A percentile compares a stretch with the other conserved stretches of the same genome.
phyloP scores from a whole-genome alignment of 2,329 filamentous ascomycete genomes.

The Pseudogymnoascus sp. region DNA sequence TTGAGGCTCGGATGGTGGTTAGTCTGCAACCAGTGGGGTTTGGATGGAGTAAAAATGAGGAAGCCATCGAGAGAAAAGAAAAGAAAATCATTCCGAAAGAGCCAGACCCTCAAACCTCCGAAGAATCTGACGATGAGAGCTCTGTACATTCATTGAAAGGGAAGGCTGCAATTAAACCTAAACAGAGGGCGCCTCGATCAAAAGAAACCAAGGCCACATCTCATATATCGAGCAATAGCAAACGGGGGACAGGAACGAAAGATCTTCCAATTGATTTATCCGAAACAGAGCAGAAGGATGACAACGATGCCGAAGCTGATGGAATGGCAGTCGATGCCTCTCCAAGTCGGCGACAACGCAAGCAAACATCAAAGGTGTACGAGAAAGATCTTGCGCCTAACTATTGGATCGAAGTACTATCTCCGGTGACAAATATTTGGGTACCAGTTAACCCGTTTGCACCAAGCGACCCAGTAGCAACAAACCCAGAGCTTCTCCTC shows the following conservation, averaged over 20 bases:
- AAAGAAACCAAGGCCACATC: slow-evolving; percentile 19
- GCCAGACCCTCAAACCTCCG: slow-evolving; percentile 30
- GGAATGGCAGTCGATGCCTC: slow-evolving; percentile 50
- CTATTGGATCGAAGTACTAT: slow-evolving; percentile 90
- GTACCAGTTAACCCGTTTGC: slow-evolving; percentile 71
- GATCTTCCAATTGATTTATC: slow-evolving; percentile 33
- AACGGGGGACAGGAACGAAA: slow-evolving; percentile 22
- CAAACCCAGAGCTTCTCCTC: slow-evolving; percentile 62
- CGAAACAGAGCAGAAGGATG: slow-evolving; percentile 42
- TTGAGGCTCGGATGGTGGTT: slow-evolving; percentile 76
- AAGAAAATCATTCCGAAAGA: slow-evolving; percentile 25
- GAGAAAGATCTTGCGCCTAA: slow-evolving; percentile 74
- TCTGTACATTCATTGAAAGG: slow-evolving; percentile 9
- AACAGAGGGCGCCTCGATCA: slow-evolving; percentile 12
- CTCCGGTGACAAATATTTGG: slow-evolving; percentile 69
- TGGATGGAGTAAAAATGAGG: slow-evolving; percentile 82
- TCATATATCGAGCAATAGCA: slow-evolving; percentile 14
- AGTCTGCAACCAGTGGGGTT: slow-evolving; percentile 83
- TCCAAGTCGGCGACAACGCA: slow-evolving; percentile 15
- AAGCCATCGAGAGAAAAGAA: slow-evolving; percentile 45
- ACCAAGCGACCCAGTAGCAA: slow-evolving; percentile 56
- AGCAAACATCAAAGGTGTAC: slow-evolving; percentile 40
- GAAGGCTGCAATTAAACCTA: slow-evolving; percentile 18
- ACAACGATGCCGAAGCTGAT: slow-evolving; percentile 39
- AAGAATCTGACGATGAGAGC: slow-evolving; percentile 19